Base-by-base conservation (phyloP, 768 basidiomycete species). In the Suillus decipiens region DNA sequence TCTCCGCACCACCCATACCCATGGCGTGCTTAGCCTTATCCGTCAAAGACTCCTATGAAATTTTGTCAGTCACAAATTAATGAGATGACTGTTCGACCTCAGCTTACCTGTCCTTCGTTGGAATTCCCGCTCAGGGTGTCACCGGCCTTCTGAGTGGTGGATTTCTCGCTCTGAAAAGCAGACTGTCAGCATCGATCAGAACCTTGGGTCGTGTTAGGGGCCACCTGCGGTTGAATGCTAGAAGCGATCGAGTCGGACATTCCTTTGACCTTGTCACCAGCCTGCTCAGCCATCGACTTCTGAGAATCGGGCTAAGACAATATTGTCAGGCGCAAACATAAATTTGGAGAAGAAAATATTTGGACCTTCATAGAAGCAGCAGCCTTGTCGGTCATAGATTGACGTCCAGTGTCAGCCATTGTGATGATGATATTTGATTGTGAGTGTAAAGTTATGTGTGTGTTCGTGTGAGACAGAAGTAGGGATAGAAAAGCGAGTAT, bases 371-470 rank as follows among this genome's bases (percentile, higher is more conserved):
- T 3, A 50, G 82, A 76, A 69, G 84, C 65, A 42, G 70, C 64
- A 56, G 78, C 80, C 77, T 87, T 88, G 79, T 86, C 84, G 70
- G 83, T 82, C 76, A 85, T 74, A 63, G 80, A 81, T 79, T 86
- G 84, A 67, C 86, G 86, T 62, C 74, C 79, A 59, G 78, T 74
- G 70, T 88, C 85, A 70, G 85, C 82, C 85, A 86, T 86, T 66
- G n/a, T 73, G 60, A 62, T 58, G 22, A 64, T 63, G 31, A 59
- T 36, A 28, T 41, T 34, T 31, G 36, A 55, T 15, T 48, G 33
- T 42, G 17, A n/a, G 58, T 19, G 15, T 59, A 34, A 12, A 19
- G 9, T 56, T 39, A 37, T 41, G 42, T 28, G 19, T 12, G 11
- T n/a, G 51, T 19, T 10, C 12, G 10, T 5, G 3, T 28, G 10